Percentiles rank a stretch among this genome's conserved stretches.
phyloP scores from a whole-genome alignment of 2,329 filamentous ascomycete species.

The Cyphellophora europaea region DNA sequence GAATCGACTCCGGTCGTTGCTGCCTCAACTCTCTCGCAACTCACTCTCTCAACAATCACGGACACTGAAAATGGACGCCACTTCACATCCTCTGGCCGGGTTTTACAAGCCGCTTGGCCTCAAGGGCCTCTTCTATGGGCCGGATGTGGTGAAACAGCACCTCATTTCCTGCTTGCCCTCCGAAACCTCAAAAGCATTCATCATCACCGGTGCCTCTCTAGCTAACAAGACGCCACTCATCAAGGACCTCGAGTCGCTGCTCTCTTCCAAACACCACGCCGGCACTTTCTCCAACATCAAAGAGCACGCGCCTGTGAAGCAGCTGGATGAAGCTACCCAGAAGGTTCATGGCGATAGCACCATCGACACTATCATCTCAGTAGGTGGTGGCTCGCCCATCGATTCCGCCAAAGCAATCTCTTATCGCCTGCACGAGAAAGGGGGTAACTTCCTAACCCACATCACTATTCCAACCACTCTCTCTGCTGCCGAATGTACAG shows the following conservation, averaged over 20 bases:
- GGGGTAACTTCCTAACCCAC: constrained; percentile 33
- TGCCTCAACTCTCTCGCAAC: neutral
- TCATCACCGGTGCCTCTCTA: constrained; percentile 46
- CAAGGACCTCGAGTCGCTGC: constrained; percentile 39
- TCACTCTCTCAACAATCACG: neutral
- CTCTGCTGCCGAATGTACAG: constrained; percentile 46
- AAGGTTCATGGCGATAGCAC: constrained; percentile 33
- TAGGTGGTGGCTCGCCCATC: constrained; percentile 48
- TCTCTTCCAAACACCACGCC: constrained; percentile 37
- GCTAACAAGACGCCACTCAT: constrained; percentile 45
- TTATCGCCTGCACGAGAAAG: constrained; percentile 32
- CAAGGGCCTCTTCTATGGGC: constrained; percentile 41
- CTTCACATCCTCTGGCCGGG: constrained; percentile 35
- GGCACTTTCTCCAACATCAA: constrained; percentile 47
- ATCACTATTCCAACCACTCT: constrained; percentile 42
- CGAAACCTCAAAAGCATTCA: constrained; percentile 39
- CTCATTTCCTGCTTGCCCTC: constrained; percentile 34
- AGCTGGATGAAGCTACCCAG: constrained; percentile 43
- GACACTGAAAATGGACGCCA: constrained; percentile 5
- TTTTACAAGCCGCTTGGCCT: constrained; percentile 43
- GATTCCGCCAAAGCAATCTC: constrained; percentile 41
- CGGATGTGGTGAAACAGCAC: constrained; percentile 36
- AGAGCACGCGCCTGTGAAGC: constrained; percentile 46
- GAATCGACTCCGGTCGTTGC: neutral
- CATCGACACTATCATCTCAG: constrained; percentile 46